Evolutionary conservation across 169 alveolate species (phyloP).

Genomic region (Theileria orientalis): DNA sequence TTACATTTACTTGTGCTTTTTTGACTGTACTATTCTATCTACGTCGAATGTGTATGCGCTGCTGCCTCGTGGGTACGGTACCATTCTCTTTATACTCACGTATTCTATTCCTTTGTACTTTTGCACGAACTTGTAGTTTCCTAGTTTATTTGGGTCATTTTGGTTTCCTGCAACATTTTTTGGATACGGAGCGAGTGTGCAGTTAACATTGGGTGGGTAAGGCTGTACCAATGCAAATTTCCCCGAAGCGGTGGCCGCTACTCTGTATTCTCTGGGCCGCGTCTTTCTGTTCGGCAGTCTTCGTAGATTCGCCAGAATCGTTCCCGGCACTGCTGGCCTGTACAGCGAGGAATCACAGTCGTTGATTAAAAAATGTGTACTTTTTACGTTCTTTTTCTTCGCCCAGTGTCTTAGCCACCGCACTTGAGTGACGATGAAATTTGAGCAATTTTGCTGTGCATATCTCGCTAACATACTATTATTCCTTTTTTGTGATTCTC

Average conservation of each 20-base stretch:
- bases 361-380: slow-evolving; percentile 43
- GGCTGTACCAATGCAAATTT: slow-evolving; percentile 63
- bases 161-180: slow-evolving; percentile 63
- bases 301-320: slow-evolving; percentile 42
- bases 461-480: too few relatives aligned
- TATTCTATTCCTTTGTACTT: slow-evolving; percentile 74
- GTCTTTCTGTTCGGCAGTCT: slow-evolving; percentile 70
- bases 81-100: slow-evolving; percentile 64
- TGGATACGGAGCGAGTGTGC: slow-evolving; percentile 72
- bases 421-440: too few relatives aligned
- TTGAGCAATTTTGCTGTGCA: background rate
- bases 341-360: slow-evolving; percentile 57
- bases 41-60: slow-evolving; percentile 51
- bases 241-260: slow-evolving; percentile 64
- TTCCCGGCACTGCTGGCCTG: slow-evolving; percentile 58
- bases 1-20: slow-evolving; percentile 1
- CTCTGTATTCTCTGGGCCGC: slow-evolving; percentile 64
- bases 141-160: slow-evolving; percentile 62
- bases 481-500: background rate
- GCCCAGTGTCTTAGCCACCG: slow-evolving; percentile 67
- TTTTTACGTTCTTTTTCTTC: slow-evolving; percentile 49
- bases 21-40: slow-evolving; percentile 8
- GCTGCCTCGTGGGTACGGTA: slow-evolving; percentile 60
- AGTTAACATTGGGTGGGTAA: slow-evolving; percentile 75
- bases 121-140: slow-evolving; percentile 58